Conservation (phyloP, 352 stramenopile species). For the Phytophthora sp. region DNA sequence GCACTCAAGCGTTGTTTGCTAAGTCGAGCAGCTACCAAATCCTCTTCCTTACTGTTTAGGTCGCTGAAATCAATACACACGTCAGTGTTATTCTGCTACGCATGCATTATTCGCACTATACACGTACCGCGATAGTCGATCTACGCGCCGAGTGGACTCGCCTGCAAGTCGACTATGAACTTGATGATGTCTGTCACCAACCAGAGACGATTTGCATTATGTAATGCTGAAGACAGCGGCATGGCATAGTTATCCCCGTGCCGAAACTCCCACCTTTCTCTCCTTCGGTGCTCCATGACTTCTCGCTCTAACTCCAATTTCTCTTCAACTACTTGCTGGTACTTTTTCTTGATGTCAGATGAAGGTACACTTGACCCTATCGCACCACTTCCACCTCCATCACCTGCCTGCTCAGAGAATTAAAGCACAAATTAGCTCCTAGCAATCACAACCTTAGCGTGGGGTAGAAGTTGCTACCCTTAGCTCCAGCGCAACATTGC, state of each 20-base stretch:
- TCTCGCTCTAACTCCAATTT: constrained; percentile 66
- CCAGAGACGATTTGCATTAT: no score
- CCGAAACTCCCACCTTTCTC: constrained; percentile 47
- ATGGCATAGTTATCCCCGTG: not conserved
- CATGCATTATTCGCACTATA: no score
- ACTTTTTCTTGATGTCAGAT: constrained; percentile 73
- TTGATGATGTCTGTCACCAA: constrained; percentile 53
- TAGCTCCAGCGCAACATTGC: constrained; percentile 75
- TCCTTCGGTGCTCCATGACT: constrained; percentile 59
- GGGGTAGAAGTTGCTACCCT: constrained; percentile 28
- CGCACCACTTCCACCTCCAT: not conserved
- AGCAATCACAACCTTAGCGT: not conserved
- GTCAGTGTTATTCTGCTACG: no score
- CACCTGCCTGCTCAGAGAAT: constrained; percentile 10
- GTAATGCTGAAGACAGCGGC: not conserved
- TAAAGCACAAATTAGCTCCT: not conserved
- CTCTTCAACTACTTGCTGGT: constrained; percentile 62
- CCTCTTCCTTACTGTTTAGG: constrained; percentile 60
- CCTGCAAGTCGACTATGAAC: constrained; percentile 66
- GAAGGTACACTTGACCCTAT: constrained; percentile 6
- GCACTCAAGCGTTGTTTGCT: constrained; percentile 57
- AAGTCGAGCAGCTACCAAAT: constrained; percentile 54
- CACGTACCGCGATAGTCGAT: constrained; percentile 61
- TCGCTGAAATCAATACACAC: constrained; percentile 37
- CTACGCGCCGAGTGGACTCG: constrained; percentile 69